phyloP scores from a whole-genome alignment of 2,329 filamentous ascomycete genomes.

The Tympanopsis confertula region DNA sequence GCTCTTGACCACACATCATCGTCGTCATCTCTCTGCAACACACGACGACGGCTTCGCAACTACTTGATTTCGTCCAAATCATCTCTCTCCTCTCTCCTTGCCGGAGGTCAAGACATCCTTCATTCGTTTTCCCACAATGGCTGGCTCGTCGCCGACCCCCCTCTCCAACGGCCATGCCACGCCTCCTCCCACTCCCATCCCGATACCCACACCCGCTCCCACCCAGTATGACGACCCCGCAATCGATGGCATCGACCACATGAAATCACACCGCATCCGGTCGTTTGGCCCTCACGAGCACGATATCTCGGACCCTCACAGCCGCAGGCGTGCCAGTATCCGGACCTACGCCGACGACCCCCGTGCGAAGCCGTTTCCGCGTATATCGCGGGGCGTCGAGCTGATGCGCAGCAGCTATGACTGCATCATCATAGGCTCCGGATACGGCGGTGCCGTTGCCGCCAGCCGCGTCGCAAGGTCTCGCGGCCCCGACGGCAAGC shows the following conservation, averaged over 20 bases:
- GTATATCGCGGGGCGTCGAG: constrained; percentile 44
- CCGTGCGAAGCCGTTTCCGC: constrained; percentile 26
- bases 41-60: too few species aligned
- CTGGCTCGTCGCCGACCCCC: too few species aligned
- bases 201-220: neutral
- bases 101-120: too few species aligned
- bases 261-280: neutral
- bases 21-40: too few species aligned
- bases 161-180: neutral
- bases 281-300: neutral
- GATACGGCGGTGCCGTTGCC: constrained; percentile 57
- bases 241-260: neutral
- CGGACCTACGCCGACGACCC: neutral
- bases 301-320: neutral
- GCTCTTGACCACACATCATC: too few species aligned
- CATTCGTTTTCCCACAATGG: too few species aligned
- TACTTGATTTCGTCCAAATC: too few species aligned
- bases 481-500: constrained; percentile 7
- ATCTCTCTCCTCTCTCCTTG: too few species aligned
- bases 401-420: constrained; percentile 48
- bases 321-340: neutral
- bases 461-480: constrained; percentile 53
- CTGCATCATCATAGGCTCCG: constrained; percentile 56
- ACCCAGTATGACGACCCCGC: too few species aligned
- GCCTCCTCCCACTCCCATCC: neutral